Base-by-base conservation (phyloP, 495 filamentous ascomycete genomes). In the Talaromyces wortmannii region DNA sequence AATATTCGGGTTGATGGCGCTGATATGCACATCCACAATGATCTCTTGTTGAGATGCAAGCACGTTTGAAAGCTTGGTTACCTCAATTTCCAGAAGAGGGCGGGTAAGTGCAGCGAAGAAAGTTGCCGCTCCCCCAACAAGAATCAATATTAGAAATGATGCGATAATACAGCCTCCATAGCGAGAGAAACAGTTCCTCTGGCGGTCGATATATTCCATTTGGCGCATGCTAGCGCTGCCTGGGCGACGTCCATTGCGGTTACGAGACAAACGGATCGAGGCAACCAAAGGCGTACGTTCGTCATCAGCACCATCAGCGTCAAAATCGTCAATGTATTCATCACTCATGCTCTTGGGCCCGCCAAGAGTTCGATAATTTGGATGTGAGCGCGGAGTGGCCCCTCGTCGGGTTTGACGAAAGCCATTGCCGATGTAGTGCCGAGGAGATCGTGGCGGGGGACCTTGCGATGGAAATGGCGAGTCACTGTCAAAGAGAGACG, bases 101-200 rank as follows among this genome's bases (percentile, higher is more conserved):
- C 95, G 91, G n/a, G 91, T 95, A 42, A 91, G 91, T 16, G 91
- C 86, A 59, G 95, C 83, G 63, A 97, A 78, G 69, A 97, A 95
- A 12, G 87, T 90, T 16, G 91, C 83, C 5, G 87, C 86, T 18
- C 88, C 90, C 13, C 90, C 83, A 33, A 95, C 77, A 31, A 96
- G 78, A 6, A 95, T 70, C 13, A 90, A 59, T 17, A 97, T 65
- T 67, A 96, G 80, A 29, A 91, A 71, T 13, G 83, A 78, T 30
- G 95, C 75, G 10, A 94, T 78, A 8, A 90, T 73, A 61, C 90
- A 96, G 43, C 89, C 88, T 29, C 89, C 89, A 64, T 91, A 89
- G 16, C 84, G 82, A 46, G 84, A 82, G 40, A 91, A 72, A 52
- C 79, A 81, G 13, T 83, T 83, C 15, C 83, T 83, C 23, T 82